Base-by-base conservation (phyloP, 176 grass and related monocot species). In the Chrysopogon serrulatus region DNA sequence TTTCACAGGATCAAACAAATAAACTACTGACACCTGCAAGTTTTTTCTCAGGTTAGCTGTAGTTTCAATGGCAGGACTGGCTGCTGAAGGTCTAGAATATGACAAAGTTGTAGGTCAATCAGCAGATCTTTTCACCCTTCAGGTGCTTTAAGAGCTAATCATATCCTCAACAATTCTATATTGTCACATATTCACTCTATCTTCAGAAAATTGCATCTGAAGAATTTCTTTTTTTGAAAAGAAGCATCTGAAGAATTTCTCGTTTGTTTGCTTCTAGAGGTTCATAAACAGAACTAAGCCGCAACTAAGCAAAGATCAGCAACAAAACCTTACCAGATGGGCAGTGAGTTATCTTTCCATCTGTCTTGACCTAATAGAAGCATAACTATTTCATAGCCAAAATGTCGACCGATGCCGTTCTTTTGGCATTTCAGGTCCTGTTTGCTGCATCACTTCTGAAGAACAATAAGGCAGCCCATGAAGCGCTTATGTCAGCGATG, bases 281-380 rank as follows among this genome's bases (percentile, higher is more conserved):
- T 95, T 98, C 66, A 47, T 98, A 88, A 98, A 98, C 70, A 88
- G 96, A 70, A 89, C 79, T 69, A 98, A 90, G 64, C 92, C 92
- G 2, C 89, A 75, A 33, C 56, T 95, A 57, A 90, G 85, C 67
- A 95, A 95, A 79, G 91, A 95, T 16, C 92, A 98, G 77, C 96
- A 98, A 72, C 87, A 95, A 57, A 98, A 95, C 83, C 93, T 98
- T 82, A 98, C 96, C 57, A 91, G 96, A 93, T 98, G 96, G 93
- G 96, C 96, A 54, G 96, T 98, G 31, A 88, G 96, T 93, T 56
- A 35, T 32, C 44, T 23, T 8, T 62, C 28, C 30, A 47, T 43
- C 2, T 51, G 5, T 82, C 53, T 60, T 43, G 14, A 70, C 74
- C 9, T 75, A 63, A 0, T 2, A 60, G 17, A 45, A 68, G 9